Evolutionary conservation across 1,284 basidiomycete genomes (phyloP).

Genomic region (Entoloma clypeatum): DNA sequence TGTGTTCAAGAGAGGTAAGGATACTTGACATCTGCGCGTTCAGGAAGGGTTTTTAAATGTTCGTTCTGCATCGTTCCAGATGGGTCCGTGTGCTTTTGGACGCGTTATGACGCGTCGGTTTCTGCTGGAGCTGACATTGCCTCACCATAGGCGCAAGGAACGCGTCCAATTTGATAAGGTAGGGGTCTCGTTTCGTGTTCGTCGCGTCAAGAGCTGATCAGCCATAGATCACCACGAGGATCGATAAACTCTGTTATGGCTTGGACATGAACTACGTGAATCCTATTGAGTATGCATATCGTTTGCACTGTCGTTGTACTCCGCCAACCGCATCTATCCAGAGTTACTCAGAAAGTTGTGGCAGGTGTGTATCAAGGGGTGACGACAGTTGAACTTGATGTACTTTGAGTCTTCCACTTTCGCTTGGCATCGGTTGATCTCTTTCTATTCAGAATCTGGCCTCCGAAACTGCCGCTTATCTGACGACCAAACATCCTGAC

Average conservation of each 20-base stretch:
- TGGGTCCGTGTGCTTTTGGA: slow-evolving; percentile 49
- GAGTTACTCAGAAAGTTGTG: slow-evolving; percentile 92
- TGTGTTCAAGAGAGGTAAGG: slow-evolving; percentile 73
- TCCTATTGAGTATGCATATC: slow-evolving; percentile 77
- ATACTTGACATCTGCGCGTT: slow-evolving; percentile 1
- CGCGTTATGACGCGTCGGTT: slow-evolving; percentile 34
- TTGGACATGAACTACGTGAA: slow-evolving; percentile 93
- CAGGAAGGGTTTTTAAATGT: slow-evolving; percentile 14
- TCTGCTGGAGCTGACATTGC: slow-evolving; percentile 22
- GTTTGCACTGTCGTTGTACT: background rate
- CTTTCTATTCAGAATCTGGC: slow-evolving; percentile 69
- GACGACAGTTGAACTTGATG: slow-evolving; percentile 96
- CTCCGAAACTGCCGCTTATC: slow-evolving; percentile 95
- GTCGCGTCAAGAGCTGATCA: slow-evolving; percentile 17
- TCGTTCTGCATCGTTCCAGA: slow-evolving; percentile 36
- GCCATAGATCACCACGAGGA: slow-evolving; percentile 79
- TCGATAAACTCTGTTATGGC: slow-evolving; percentile 96
- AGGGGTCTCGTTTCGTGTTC: slow-evolving; percentile 19
- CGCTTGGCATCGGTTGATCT: slow-evolving; percentile 5
- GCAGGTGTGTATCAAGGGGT: slow-evolving; percentile 94
- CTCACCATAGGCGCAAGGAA: slow-evolving; percentile 65
- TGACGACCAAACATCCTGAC: slow-evolving; percentile 96
- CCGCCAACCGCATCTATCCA: slow-evolving; percentile 26
- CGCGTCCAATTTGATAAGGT: slow-evolving; percentile 87
- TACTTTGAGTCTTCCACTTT: slow-evolving; percentile 36